Evolutionary conservation across 176 grass and related monocot genomes (phyloP).

Genomic region (Leersia perrieri): DNA sequence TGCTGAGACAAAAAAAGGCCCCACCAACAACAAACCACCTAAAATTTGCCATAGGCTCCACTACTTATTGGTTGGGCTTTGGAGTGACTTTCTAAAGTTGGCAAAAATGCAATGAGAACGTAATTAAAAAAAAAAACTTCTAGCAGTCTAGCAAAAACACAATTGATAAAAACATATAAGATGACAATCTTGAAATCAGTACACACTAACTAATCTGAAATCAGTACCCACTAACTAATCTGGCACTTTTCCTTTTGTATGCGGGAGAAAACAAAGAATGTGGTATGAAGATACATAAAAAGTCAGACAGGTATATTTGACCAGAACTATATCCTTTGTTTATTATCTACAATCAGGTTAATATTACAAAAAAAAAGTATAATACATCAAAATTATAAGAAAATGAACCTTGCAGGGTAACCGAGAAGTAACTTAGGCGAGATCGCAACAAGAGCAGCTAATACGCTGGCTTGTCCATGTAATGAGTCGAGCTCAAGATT

Average conservation of each 20-base stretch:
- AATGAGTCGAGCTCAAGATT: conserved; percentile 66
- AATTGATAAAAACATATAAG: neutral
- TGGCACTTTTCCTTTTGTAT: neutral
- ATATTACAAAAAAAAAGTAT: conserved; percentile 18
- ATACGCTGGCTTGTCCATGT: conserved; percentile 84
- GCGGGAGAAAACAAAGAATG: neutral
- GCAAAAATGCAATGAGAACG: conserved; percentile 1
- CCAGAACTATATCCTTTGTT: neutral
- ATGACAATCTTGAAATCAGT: neutral
- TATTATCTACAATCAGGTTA: conserved; percentile 25
- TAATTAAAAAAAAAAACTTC: neutral
- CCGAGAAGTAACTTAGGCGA: conserved; percentile 93
- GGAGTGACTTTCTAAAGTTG: neutral
- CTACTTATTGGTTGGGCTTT: neutral
- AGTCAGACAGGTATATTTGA: conserved; percentile 3
- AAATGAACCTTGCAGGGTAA: conserved; percentile 87
- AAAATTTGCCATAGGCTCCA: neutral
- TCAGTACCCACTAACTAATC: neutral
- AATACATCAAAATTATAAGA: conserved; percentile 19
- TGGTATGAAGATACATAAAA: neutral
- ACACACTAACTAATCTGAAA: neutral
- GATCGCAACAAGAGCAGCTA: conserved; percentile 86
- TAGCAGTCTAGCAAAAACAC: neutral
- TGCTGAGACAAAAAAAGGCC: neutral
- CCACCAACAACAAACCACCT: neutral